Evolutionary conservation across 2,329 filamentous ascomycete species (phyloP), one percentile per base, ranked within the genome.

Genomic region (Calonectria hawksworthii): DNA sequence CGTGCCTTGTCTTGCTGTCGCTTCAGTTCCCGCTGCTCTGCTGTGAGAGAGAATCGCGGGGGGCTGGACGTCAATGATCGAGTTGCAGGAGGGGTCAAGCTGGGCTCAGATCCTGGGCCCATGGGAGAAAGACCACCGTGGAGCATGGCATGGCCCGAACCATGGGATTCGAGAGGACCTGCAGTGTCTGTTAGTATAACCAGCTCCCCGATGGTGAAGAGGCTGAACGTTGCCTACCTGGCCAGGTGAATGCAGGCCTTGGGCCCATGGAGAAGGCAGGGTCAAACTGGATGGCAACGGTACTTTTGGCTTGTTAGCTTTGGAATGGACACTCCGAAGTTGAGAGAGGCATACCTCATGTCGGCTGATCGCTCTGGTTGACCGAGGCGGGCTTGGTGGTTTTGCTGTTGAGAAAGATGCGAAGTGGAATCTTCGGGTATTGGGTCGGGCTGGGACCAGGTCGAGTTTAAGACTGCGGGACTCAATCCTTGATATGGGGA

Each of bases 1-100:
- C 92, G 89, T 56, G 87, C 89, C 78, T 89, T 90, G 77, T 93
- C 91, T 75, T 89, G 87, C 79, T 93, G 91, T 73, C 91, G 88
- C 84, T 91, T 93, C 52, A 93, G 82, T 80, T 92, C 91, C 76
- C 91, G 89, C 82, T 93, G 91, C 81, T 93, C 91, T 9, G 90
- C 85, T 8, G 90, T 91, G 80, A 92, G 86, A 47, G 85, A 86
- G 59, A 85, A 84, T 75, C 89, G 87, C 8, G 91, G 90, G 32
- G 91, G 91, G 83, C 91, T 93, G 28, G 88, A 89, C 50, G 91
- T 91, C 63, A 89, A 84, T 28, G 90, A 92, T 83, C 89, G 86
- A 32, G 89, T 87, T 47, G 84, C 84, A 30, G 88, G 88, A 44
- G 90, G 88, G 28, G 89, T 89, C 63, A 90, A 83, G 83, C 88